Conservation (phyloP, 192 early-diverging fungal genomes). For the Mortierella alpina region DNA sequence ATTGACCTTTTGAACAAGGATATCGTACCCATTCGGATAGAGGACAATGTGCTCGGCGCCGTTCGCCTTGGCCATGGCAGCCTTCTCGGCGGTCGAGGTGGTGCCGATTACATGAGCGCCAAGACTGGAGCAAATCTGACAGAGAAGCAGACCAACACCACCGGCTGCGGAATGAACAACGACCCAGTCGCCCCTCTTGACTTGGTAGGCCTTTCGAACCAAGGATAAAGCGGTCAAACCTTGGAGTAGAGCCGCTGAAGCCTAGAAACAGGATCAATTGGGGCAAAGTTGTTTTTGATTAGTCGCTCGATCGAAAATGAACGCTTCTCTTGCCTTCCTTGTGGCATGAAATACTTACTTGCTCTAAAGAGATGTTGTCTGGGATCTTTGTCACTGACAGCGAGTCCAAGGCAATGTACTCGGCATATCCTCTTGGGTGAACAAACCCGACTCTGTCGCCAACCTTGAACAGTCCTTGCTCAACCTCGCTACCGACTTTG, state of each 20-base stretch:
- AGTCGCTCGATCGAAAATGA: not conserved
- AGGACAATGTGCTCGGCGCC: conserved; percentile 80
- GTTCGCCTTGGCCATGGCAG: conserved; percentile 60
- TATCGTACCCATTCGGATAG: conserved; percentile 66
- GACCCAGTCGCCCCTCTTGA: conserved; percentile 79
- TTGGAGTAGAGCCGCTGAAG: conserved; percentile 67
- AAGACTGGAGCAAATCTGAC: conserved; percentile 72
- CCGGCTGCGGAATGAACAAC: conserved; percentile 93
- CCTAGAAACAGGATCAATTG: not conserved
- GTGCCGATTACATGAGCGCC: conserved; percentile 92
- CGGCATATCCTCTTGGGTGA: conserved; percentile 72
- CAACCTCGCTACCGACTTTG: conserved; percentile 64
- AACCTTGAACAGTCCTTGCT: conserved; percentile 64
- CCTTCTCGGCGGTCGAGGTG: conserved; percentile 77
- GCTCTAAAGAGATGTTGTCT: conserved; percentile 4
- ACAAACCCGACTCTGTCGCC: conserved; percentile 87
- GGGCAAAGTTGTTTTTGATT: not conserved
- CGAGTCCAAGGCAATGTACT: conserved; percentile 67
- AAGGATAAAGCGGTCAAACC: conserved; percentile 83
- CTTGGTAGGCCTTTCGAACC: conserved; percentile 70
- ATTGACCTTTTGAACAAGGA: conserved; percentile 71
- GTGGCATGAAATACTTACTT: conserved; percentile 6
- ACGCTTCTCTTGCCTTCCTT: conserved; percentile 28
- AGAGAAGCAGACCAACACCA: conserved; percentile 84
- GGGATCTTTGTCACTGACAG: conserved; percentile 52